These are phyloP conservation scores for Ceratocystis huliohia DNA, from an alignment of 2,329 filamentous ascomycete species.

Conservation along the genomic window DNA sequence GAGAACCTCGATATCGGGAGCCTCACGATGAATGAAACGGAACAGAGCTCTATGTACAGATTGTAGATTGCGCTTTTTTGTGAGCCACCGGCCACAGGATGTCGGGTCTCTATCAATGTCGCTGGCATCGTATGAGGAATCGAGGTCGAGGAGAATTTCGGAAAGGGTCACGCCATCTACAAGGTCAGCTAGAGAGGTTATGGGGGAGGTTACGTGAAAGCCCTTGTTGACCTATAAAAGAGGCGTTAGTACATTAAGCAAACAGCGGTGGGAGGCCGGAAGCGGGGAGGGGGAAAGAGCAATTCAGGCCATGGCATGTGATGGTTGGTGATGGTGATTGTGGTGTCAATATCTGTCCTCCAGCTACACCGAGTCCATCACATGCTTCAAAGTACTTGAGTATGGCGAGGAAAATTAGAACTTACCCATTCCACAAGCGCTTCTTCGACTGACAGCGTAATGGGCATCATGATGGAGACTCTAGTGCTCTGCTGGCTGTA, in stretches of 20 bases:
- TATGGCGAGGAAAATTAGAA: not conserved
- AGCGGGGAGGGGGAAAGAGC: not conserved
- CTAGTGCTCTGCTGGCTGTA: slow-evolving; percentile 5
- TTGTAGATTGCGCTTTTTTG: slow-evolving; percentile 41
- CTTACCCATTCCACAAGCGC: slow-evolving; percentile 21
- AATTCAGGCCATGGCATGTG: not conserved
- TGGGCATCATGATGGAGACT: slow-evolving; percentile 13
- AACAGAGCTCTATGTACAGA: slow-evolving; percentile 42
- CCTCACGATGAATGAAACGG: slow-evolving; percentile 42
- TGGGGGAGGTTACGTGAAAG: slow-evolving; percentile 35
- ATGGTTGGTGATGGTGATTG: not conserved
- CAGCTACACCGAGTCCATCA: not conserved
- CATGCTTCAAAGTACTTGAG: not conserved
- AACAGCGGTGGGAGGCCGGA: not conserved
- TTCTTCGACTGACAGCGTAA: slow-evolving; percentile 17
- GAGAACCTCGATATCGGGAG: slow-evolving; percentile 39
- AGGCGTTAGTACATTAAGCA: not conserved
- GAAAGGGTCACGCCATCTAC: slow-evolving; percentile 43
- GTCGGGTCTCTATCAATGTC: slow-evolving; percentile 39
- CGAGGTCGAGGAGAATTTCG: slow-evolving; percentile 45
- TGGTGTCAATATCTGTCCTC: not conserved
- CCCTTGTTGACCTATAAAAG: slow-evolving; percentile 28
- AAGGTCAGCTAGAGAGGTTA: slow-evolving; percentile 39
- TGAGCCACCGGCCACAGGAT: slow-evolving; percentile 32
- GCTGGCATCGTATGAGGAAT: slow-evolving; percentile 42